Conservation (phyloP, 2,329 filamentous ascomycete species). For the Tolypocladium amazonense region DNA sequence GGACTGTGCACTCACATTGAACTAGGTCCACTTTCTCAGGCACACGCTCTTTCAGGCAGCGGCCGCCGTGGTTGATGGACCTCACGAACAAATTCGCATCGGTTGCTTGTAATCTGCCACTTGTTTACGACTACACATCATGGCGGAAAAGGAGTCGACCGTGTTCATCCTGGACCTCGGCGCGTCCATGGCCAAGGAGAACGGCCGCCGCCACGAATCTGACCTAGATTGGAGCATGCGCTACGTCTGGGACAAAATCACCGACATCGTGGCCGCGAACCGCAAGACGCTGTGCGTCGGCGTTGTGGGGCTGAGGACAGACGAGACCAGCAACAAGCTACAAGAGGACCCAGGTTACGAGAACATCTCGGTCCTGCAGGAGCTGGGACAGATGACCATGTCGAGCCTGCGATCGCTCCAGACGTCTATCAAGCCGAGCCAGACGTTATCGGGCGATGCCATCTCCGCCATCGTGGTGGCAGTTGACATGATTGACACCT, state of each 20-base stretch:
- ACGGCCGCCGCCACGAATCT: slow-evolving; percentile 60
- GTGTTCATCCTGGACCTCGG: slow-evolving; percentile 89
- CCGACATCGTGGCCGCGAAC: slow-evolving; percentile 56
- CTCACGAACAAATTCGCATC: background rate
- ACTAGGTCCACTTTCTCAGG: background rate
- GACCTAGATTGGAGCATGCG: slow-evolving; percentile 84
- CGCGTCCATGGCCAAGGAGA: slow-evolving; percentile 66
- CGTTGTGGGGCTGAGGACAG: slow-evolving; percentile 75
- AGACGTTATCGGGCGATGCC: slow-evolving; percentile 64
- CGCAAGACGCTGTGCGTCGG: slow-evolving; percentile 60
- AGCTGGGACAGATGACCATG: slow-evolving; percentile 50
- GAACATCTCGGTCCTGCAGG: slow-evolving; percentile 73
- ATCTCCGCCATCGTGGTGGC: slow-evolving; percentile 82
- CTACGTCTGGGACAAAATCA: slow-evolving; percentile 88
- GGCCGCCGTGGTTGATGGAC: background rate
- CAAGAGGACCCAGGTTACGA: slow-evolving; percentile 63
- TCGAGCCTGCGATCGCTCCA: slow-evolving; percentile 57
- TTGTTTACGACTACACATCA: slow-evolving; percentile 23
- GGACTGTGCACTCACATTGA: background rate
- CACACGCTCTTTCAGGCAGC: background rate
- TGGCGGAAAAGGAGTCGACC: slow-evolving; percentile 89
- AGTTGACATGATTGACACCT: slow-evolving; percentile 70
- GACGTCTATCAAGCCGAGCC: slow-evolving; percentile 53
- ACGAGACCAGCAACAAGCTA: slow-evolving; percentile 62
- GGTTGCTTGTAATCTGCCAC: background rate